Base-by-base conservation (phyloP, 805 yeast species). In the Kodamaea restingae region DNA sequence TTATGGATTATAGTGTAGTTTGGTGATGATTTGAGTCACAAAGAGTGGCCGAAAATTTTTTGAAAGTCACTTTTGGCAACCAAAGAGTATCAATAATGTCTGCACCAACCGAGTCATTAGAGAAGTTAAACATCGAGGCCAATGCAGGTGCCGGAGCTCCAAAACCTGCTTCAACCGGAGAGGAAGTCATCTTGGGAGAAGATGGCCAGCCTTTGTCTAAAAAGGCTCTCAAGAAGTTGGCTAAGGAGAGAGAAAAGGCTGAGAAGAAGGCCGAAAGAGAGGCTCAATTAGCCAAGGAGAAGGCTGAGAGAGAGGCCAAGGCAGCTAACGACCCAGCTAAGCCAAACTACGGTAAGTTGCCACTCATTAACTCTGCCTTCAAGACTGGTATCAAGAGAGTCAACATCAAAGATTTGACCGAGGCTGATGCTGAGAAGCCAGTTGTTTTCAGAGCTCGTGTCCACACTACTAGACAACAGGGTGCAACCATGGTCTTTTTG, bases 161-260 rank as follows among this genome's bases (percentile, higher is more conserved):
- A 10, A 41, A 49, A 7, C 35, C 56, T 6, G 27, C 27, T 7
- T 7, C 27, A 4, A 4, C 27, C 10, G 27, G 27, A 25, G 58
- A 44, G 24, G 56, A 49, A 32, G 63, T 61, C 14, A 47, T 65
- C 35, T 57, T 78, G 33, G 82, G 84, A 9, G 78, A 77, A 48
- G 91, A 84, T 58, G 96, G 96, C 31, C 80, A 76, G 65, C 96
- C 96, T 18, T 69, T 88, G 51, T 83, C 95, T 42, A 93, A 93
- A 67, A 93, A 90, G 61, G 98, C 96, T 2, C 70, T 93, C 55
- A 93, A 93, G 76, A 93, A 93, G 71, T 76, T 93, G 46, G 93
- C 85, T 62, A 91, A 91, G 58, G 96, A 87, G 65, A 80, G 76
- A 58, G 97, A 90, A 67, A 91, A 91, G 72, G 95, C 83, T 50